phyloP scores from a whole-genome alignment of 768 basidiomycete species.

The Dioszegia crocea region DNA sequence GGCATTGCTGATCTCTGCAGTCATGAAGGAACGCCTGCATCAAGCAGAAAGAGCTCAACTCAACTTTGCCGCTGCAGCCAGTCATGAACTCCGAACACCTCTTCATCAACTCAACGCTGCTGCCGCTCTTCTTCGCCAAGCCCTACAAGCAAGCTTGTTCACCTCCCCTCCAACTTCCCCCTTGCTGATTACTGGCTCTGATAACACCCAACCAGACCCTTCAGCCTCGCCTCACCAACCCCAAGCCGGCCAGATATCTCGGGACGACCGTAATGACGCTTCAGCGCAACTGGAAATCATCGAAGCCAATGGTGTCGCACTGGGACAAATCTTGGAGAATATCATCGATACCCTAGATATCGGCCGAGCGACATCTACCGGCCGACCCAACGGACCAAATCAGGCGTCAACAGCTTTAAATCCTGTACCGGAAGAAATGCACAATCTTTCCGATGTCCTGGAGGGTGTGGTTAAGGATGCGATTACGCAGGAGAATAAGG shows the following conservation, averaged over 20 bases:
- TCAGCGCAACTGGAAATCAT: constrained; percentile 37
- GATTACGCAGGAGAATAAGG: constrained; percentile 28
- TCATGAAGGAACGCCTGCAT: constrained; percentile 39
- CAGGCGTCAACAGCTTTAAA: neutral
- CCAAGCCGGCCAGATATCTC: neutral
- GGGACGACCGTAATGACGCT: constrained; percentile 28
- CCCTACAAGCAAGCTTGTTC: constrained; percentile 17
- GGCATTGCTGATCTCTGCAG: constrained; percentile 13
- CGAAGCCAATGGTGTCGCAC: constrained; percentile 33
- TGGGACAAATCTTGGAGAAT: constrained; percentile 38
- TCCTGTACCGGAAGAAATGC: neutral
- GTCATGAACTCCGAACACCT: constrained; percentile 46
- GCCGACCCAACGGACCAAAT: neutral
- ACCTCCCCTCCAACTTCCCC: neutral
- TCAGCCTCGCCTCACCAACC: neutral
- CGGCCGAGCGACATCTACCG: constrained; percentile 13
- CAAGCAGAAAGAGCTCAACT: constrained; percentile 34
- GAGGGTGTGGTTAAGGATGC: constrained; percentile 33
- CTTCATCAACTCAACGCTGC: constrained; percentile 45
- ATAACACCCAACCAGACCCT: neutral
- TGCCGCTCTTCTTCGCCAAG: constrained; percentile 26
- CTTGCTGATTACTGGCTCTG: neutral
- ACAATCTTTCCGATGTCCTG: constrained; percentile 22
- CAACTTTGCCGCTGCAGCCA: constrained; percentile 43
- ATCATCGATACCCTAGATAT: constrained; percentile 47